Evolutionary conservation across 306 rosid genomes (phyloP).

Genomic region (Lathyrus sativus): DNA sequence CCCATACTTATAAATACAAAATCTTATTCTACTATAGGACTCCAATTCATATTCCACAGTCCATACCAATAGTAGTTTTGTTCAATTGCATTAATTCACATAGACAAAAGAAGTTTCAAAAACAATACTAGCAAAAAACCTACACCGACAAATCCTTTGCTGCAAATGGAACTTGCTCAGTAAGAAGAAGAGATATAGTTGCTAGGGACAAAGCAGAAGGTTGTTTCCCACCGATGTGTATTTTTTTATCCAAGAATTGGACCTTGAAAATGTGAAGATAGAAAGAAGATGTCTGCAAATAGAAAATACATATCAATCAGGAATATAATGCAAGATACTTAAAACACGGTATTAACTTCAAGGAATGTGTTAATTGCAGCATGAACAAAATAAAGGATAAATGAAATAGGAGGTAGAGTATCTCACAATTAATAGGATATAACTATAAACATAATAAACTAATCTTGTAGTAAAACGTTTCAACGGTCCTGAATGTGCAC

Average conservation of each 20-base stretch:
- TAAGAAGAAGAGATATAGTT: constrained; percentile 68
- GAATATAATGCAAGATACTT: constrained; percentile 25
- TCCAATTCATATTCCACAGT: constrained; percentile 30
- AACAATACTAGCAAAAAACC: constrained; percentile 46
- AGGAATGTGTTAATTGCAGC: constrained; percentile 4
- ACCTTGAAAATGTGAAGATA: constrained; percentile 90
- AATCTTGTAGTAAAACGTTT: neutral
- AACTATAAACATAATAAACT: constrained; percentile 6
- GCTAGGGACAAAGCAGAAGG: constrained; percentile 84
- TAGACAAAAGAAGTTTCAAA: constrained; percentile 27
- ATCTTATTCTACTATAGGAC: constrained; percentile 9
- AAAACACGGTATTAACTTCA: constrained; percentile 16
- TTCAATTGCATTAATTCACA: constrained; percentile 34
- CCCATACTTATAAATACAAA: constrained; percentile 12
- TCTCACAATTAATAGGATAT: neutral
- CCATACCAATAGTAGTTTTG: constrained; percentile 5
- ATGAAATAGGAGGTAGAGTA: neutral
- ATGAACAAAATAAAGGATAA: constrained; percentile 15
- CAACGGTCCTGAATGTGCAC: neutral
- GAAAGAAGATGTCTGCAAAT: constrained; percentile 84
- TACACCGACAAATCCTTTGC: constrained; percentile 70
- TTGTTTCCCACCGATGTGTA: constrained; percentile 87
- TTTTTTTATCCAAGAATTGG: constrained; percentile 71
- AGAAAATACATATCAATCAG: constrained; percentile 36
- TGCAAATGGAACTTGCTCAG: constrained; percentile 84